Evolutionary conservation across 768 basidiomycete species (phyloP).

Genomic region (Rhodosporidiobolus odoratus): DNA sequence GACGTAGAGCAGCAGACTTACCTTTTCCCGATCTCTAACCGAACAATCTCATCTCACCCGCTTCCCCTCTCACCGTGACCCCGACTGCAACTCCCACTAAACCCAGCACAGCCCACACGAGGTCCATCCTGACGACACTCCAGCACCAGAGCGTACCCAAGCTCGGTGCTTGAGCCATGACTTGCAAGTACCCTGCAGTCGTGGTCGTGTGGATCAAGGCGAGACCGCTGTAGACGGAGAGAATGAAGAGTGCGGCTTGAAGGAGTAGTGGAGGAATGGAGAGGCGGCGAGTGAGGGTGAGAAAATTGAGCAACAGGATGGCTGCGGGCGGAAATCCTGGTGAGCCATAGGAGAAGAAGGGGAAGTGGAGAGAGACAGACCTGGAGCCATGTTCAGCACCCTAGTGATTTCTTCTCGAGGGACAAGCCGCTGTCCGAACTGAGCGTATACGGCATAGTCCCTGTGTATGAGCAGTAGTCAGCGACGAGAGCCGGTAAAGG

Average conservation of each 20-base stretch:
- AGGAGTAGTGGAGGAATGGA: slow-evolving; percentile 2
- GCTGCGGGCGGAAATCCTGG: too few species aligned
- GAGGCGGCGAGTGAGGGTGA: slow-evolving; percentile 3
- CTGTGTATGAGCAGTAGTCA: not conserved
- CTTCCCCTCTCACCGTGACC: slow-evolving; percentile 15
- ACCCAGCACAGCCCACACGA: slow-evolving; percentile 15
- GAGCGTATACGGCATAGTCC: slow-evolving; percentile 35
- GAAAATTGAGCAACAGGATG: slow-evolving; percentile 33
- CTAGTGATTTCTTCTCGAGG: slow-evolving; percentile 7
- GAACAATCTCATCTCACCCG: not conserved
- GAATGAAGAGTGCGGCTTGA: slow-evolving; percentile 22
- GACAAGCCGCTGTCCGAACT: slow-evolving; percentile 22
- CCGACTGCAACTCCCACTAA: slow-evolving; percentile 16
- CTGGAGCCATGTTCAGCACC: slow-evolving; percentile 26
- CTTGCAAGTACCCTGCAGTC: slow-evolving; percentile 19
- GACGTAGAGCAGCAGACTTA: too few species aligned
- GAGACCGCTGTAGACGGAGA: slow-evolving; percentile 22
- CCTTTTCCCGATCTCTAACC: too few species aligned
- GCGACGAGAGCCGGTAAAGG: not conserved
- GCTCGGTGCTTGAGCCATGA: slow-evolving; percentile 30
- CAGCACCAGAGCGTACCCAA: slow-evolving; percentile 32
- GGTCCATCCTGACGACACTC: slow-evolving; percentile 32
- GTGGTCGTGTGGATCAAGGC: slow-evolving; percentile 24
- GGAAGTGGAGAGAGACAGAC: not conserved
- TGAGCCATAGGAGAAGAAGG: not conserved